Evolutionary conservation across 73 alveolate genomes (phyloP).

Genomic region (Paramecium sexaurelia): DNA sequence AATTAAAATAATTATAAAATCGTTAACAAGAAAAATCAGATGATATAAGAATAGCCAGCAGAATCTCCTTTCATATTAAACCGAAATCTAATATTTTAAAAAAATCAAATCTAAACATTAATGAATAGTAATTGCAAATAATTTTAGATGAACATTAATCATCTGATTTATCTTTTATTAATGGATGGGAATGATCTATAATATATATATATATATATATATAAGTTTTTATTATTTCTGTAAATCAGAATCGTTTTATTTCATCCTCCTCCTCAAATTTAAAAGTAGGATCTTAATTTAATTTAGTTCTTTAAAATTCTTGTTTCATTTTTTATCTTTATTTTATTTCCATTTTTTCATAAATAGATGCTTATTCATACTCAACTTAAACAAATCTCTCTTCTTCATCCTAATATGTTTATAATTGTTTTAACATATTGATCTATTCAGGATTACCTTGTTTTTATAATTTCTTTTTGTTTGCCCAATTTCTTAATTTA

Average conservation of each 20-base stretch:
- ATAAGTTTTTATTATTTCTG: neutral
- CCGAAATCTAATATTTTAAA: neutral
- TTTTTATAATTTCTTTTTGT: neutral
- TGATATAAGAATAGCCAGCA: neutral
- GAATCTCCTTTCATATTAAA: neutral
- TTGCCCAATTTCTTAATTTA: slow-evolving; percentile 34
- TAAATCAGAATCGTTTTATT: neutral
- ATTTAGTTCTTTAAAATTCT: slow-evolving; percentile 14
- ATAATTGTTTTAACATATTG: neutral
- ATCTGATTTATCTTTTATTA: neutral
- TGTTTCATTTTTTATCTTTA: neutral
- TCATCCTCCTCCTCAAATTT: slow-evolving; percentile 43
- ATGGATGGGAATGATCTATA: slow-evolving; percentile 17
- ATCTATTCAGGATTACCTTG: neutral
- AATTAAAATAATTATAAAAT: neutral
- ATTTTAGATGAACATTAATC: neutral
- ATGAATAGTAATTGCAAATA: neutral
- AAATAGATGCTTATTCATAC: slow-evolving; percentile 32
- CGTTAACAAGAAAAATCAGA: neutral
- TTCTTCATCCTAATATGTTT: slow-evolving; percentile 26
- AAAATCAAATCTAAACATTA: neutral
- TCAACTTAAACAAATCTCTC: neutral
- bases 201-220: no score
- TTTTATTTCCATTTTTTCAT: slow-evolving; percentile 46
- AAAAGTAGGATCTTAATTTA: slow-evolving; percentile 7